Base-by-base conservation (phyloP, 2,329 filamentous ascomycete species). In the Metarhizium humberi region DNA sequence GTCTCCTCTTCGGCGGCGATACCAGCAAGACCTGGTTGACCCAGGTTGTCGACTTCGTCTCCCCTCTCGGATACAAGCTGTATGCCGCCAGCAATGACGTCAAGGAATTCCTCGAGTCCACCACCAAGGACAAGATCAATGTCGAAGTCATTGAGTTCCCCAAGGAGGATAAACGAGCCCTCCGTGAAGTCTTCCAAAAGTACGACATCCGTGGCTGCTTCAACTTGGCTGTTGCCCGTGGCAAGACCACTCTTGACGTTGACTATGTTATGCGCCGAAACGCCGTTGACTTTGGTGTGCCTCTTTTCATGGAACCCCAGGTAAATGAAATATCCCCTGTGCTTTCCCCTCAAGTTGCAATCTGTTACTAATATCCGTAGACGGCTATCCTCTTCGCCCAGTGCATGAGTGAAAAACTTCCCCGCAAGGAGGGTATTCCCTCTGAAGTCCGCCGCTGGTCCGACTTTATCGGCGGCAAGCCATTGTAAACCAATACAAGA, bases 191-290 rank as follows among this genome's bases (percentile, higher is more conserved):
- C 40, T 99, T 99, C 76, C 77, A 92, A 80, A 95, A 95, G 80
- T 91, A 97, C 74, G 87, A 97, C 71, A 95, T 99, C 72, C 85
- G 88, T 57, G 94, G 94, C 66, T 89, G 91, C 58, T 99, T 99
- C 81, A 97, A 97, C 78, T 77, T 99, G 66, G 91, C 92, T 57
- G 84, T 87, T 73, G 83, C 82, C 63, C 81, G 92, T 67, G 94
- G 85, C 58, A 92, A 89, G 79, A 92, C 88, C 42, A 78, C 90
- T 58, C 77, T 88, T 58, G 94, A 99, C 69, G 90, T 95, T 67
- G 92, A 99, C 77, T 99, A 99, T 67, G 91, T 99, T 56, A 97
- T 97, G 92, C 85, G 94, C 67, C 85, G 94, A 70, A 99, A 99
- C 69, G 94, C 94, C 32, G 94, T 99, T 55, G 94, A 99, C 75